These are phyloP conservation scores for Nidula microcarpa DNA, from an alignment of 768 basidiomycete species.

Conservation along the genomic window DNA sequence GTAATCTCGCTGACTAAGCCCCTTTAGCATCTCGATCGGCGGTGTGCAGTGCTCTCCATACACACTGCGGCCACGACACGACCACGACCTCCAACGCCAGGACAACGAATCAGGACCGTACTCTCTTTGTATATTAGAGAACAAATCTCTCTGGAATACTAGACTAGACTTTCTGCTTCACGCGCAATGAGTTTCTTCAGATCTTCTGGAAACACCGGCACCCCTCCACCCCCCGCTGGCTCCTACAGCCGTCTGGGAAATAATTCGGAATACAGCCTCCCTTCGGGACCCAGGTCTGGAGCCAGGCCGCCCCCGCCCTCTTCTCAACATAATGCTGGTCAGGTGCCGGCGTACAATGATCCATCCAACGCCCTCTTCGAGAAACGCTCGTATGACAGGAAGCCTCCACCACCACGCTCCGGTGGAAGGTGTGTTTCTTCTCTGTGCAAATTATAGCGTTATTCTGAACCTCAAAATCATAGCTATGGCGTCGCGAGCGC, in stretches of 20 bases:
- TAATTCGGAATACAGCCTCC: constrained; percentile 17
- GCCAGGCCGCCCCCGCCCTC: constrained; percentile 35
- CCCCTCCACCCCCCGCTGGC: constrained; percentile 30
- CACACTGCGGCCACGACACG: no score
- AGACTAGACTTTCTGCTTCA: no score
- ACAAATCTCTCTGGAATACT: no score
- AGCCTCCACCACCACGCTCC: constrained; percentile 27
- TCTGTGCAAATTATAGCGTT: neutral
- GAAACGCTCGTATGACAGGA: constrained; percentile 42
- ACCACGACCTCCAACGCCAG: no score
- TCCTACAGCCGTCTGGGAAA: constrained; percentile 39
- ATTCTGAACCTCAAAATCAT: constrained; percentile 2
- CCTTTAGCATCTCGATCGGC: no score
- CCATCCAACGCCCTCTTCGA: constrained; percentile 47
- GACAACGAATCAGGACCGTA: no score
- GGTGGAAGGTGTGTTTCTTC: constrained; percentile 27
- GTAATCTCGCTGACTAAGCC: no score
- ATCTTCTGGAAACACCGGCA: constrained; percentile 30
- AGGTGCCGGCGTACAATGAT: constrained; percentile 44
- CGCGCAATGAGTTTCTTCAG: constrained; percentile 51
- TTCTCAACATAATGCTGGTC: constrained; percentile 34
- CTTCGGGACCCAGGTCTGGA: constrained; percentile 29
- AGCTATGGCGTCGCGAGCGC: constrained; percentile 58
- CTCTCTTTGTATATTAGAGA: no score
- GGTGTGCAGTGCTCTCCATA: no score